Evolutionary conservation across 2,329 filamentous ascomycete species (phyloP).

Genomic region (Exutisphaerella laricina): DNA sequence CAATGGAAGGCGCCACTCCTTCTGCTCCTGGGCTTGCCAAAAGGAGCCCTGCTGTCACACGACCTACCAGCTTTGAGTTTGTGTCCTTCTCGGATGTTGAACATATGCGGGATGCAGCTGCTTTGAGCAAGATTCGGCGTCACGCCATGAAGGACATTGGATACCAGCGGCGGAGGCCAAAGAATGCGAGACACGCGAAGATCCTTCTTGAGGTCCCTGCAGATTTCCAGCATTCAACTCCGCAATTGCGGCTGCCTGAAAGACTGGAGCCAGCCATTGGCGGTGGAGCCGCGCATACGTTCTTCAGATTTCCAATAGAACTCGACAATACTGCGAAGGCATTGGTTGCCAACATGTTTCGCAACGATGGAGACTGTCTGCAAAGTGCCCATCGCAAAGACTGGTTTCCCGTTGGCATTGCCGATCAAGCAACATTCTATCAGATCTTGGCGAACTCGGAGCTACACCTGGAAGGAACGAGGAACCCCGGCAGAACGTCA

Average conservation of each 20-base stretch:
- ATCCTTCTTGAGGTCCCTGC: conserved; percentile 1
- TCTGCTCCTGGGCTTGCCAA: too few relatives aligned
- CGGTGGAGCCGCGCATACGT: conserved; percentile 5
- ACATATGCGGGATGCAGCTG: conserved; percentile 2
- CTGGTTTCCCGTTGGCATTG: conserved; percentile 6
- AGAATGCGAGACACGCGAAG: conserved; percentile 8
- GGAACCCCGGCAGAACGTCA: not conserved
- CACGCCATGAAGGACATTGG: conserved; percentile 13
- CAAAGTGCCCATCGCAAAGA: conserved; percentile 1
- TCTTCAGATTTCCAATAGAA: conserved; percentile 6
- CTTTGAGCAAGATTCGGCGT: conserved; percentile 9
- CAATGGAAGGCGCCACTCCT: not conserved
- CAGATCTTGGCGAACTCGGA: conserved; percentile 12
- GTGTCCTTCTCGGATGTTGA: conserved; percentile 6
- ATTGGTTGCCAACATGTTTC: conserved; percentile 7
- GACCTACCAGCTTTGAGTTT: conserved; percentile 11
- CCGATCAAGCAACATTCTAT: conserved; percentile 7
- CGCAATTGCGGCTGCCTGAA: not conserved
- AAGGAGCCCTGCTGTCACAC: not conserved
- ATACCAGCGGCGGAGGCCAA: conserved; percentile 8
- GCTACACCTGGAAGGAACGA: conserved; percentile 5
- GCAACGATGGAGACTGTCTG: conserved; percentile 3
- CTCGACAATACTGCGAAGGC: conserved; percentile 7
- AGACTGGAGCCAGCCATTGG: conserved; percentile 7
- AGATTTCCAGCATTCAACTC: not conserved